Evolutionary conservation across 495 filamentous ascomycete species (phyloP), one percentile per base, ranked within the genome.

Genomic region (Hypoxylon fuscum): DNA sequence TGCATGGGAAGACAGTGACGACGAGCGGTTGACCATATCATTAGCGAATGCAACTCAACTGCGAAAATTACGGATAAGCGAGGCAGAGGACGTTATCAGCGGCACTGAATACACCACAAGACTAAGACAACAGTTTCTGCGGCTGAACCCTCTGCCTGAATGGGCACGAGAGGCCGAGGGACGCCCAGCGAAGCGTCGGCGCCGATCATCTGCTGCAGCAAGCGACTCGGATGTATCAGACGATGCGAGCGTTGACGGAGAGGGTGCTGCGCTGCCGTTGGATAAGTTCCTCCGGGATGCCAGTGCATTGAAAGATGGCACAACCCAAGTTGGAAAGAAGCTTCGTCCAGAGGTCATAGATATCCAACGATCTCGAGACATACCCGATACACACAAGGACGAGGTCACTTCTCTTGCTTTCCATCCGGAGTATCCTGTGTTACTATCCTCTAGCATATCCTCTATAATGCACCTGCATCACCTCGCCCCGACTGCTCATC

Each of bases 1-100:
- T 9, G 88, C 90, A 11, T 98, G 95, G 95, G 85, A 92, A 62
- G 95, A 98, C 76, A 97, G 93, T 74, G 95, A 98, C 65, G 95
- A 98, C 66, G 95, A 98, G 69, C 85, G 88, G 34, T 77, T 97
- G 46, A 84, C 85, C 15, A 80, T 98, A 42, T 97, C 93, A 2
- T 83, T 98, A 10, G 89, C 89, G 8, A 81, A 86, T 35, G 85
- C 87, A 37, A 81, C 83, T 15, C 83, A 88, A 42, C 75, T 96
- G 67, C 82, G 94, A 42, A 98, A 97, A 72, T 79, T 98, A 43
- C 85, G 95, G 32, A 75, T 84, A 6, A 82, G 85, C 14, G 93
- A 96, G 64, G 81, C 80, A 6, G 95, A 98, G 65, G 96, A 98
- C 70, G 68, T 96, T 2, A 80, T 98, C 40, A 92, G 75, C 56